phyloP scores from a whole-genome alignment of 2,329 filamentous ascomycete species.

The Basipetospora chlamydospora region DNA sequence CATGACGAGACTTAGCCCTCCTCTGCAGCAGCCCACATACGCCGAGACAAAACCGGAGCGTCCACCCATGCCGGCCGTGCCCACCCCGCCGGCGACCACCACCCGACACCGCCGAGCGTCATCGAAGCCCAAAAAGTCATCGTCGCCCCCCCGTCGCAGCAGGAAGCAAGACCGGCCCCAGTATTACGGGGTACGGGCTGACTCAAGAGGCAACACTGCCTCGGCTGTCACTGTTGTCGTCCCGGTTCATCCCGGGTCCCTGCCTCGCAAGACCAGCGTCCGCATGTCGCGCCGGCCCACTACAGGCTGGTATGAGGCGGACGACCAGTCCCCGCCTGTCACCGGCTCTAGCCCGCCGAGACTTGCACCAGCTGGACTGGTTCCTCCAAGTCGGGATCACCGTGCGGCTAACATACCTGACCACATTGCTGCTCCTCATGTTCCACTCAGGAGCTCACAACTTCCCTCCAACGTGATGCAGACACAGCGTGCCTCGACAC shows the following conservation, averaged over 20 bases:
- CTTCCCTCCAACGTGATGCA: too few species aligned
- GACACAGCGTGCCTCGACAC: too few species aligned
- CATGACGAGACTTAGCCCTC: too few species aligned
- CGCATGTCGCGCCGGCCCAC: slow-evolving; percentile 2
- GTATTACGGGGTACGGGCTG: slow-evolving; percentile 1
- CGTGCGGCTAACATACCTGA: too few species aligned
- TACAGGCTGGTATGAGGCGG: slow-evolving; percentile 2
- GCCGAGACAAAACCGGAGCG: not conserved
- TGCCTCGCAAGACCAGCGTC: not conserved
- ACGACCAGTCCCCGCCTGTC: too few species aligned
- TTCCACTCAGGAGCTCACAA: too few species aligned
- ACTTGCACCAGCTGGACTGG: too few species aligned
- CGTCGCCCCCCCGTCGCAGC: not conserved
- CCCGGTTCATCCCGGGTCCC: not conserved
- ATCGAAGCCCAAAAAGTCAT: not conserved
- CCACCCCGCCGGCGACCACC: not conserved
- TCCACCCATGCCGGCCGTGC: not conserved
- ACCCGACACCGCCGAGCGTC: not conserved
- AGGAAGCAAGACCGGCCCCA: slow-evolving; percentile 1
- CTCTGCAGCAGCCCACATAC: not conserved
- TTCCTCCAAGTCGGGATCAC: too few species aligned
- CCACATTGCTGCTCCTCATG: too few species aligned
- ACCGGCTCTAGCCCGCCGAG: too few species aligned
- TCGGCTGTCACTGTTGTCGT: not conserved
- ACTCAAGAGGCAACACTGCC: not conserved